Evolutionary conservation across 225 moss, liverwort and hornwort genomes (phyloP).

Genomic region (Pseudoscleropodium purum): DNA sequence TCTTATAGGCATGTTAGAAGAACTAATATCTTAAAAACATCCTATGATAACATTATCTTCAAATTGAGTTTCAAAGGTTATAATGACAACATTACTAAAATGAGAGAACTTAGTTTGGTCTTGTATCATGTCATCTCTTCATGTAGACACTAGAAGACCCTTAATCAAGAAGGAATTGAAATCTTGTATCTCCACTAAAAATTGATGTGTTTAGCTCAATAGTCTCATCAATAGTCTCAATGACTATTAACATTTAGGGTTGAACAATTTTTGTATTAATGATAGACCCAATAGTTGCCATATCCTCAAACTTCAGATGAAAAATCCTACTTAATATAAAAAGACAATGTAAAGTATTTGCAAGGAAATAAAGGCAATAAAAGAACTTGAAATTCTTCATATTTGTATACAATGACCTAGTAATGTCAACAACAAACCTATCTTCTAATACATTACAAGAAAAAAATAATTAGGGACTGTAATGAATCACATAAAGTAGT

Average conservation of each 20-base stretch:
- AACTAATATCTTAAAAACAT: neutral
- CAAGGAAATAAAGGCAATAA: neutral
- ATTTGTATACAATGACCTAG: neutral
- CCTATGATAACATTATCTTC: neutral
- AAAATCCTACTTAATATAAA: neutral
- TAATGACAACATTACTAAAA: neutral
- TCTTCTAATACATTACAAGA: neutral
- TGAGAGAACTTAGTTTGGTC: neutral
- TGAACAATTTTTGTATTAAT: neutral
- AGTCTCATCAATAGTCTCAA: neutral
- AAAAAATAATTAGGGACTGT: neutral
- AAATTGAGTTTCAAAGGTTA: neutral
- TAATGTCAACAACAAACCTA: neutral
- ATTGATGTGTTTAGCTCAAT: neutral
- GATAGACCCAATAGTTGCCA: neutral
- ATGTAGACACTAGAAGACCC: rapidly evolving
- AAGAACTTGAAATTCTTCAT: neutral
- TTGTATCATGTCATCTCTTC: neutral
- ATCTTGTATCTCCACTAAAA: neutral
- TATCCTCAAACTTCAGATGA: rapidly evolving
- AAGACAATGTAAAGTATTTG: neutral
- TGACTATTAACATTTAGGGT: rapidly evolving
- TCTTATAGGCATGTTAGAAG: rapidly evolving
- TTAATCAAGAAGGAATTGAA: neutral
- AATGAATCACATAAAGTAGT: neutral